phyloP scores from a whole-genome alignment of 352 stramenopile species.

The Phytophthora sojae region DNA sequence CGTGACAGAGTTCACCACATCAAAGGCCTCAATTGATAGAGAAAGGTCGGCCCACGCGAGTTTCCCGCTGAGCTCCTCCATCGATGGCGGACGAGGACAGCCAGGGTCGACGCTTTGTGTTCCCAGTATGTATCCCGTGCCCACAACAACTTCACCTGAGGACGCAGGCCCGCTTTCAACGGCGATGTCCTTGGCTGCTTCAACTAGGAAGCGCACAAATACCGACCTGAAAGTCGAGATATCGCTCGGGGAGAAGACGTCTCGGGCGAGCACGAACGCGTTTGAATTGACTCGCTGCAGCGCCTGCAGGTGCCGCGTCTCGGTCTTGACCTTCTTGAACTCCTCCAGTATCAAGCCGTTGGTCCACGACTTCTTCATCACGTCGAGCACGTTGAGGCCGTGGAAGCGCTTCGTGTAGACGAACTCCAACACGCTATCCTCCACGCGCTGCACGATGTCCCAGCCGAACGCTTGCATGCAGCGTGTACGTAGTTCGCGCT shows the following conservation, averaged over 20 bases:
- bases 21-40: conserved; percentile 38
- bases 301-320: conserved; percentile 38
- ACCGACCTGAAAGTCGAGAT: conserved; percentile 40
- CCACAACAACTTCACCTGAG: background rate
- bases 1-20: conserved; percentile 22
- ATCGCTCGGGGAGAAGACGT: conserved; percentile 42
- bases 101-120: conserved; percentile 38
- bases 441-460: conserved; percentile 38
- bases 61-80: conserved; percentile 5
- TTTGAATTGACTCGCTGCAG: conserved; percentile 37
- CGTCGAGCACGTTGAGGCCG: conserved; percentile 27
- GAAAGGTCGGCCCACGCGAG: conserved; percentile 41
- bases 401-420: conserved; percentile 44
- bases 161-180: no score
- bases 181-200: conserved; percentile 16
- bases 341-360: conserved; percentile 33
- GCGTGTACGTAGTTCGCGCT: background rate
- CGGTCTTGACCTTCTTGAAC: conserved; percentile 41
- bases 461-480: conserved; percentile 41
- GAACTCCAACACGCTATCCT: conserved; percentile 38
- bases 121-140: conserved; percentile 36
- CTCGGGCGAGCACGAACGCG: conserved; percentile 37
- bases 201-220: conserved; percentile 45
- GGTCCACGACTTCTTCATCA: conserved; percentile 45
- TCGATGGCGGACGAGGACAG: background rate